Conservation (phyloP, 331 rosid genomes). For the Ulmus americana region DNA sequence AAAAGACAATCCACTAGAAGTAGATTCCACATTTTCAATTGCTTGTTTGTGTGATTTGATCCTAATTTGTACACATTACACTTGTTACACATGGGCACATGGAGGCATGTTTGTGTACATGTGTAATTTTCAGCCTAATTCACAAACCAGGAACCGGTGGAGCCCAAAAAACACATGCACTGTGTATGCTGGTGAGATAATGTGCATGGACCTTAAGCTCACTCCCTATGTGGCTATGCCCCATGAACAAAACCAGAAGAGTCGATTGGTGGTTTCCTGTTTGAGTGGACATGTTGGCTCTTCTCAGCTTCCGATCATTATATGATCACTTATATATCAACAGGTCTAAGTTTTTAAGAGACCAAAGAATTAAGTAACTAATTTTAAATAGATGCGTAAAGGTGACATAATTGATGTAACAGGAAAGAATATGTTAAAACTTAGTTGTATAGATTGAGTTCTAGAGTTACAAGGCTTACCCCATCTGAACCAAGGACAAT, state of each 20-base stretch:
- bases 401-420: background rate
- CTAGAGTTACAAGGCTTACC: constrained; percentile 35
- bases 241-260: background rate
- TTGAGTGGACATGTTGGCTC: background rate
- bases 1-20: background rate
- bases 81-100: constrained; percentile 4
- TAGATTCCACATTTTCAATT: background rate
- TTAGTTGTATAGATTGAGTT: constrained; percentile 1
- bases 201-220: background rate
- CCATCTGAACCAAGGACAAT: constrained; percentile 94
- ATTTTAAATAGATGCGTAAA: background rate
- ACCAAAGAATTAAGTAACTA: background rate
- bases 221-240: no score
- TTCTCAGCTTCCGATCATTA: background rate
- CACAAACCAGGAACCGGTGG: background rate
- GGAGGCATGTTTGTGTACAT: background rate
- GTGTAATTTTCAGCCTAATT: constrained; percentile 6
- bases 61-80: background rate
- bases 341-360: background rate
- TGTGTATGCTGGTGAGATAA: background rate
- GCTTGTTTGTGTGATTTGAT: background rate
- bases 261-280: background rate
- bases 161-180: background rate
- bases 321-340: no score
- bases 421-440: background rate